Evolutionary conservation across 2,329 filamentous ascomycete genomes (phyloP).

Genomic region (Pleurostoma richardsiae): DNA sequence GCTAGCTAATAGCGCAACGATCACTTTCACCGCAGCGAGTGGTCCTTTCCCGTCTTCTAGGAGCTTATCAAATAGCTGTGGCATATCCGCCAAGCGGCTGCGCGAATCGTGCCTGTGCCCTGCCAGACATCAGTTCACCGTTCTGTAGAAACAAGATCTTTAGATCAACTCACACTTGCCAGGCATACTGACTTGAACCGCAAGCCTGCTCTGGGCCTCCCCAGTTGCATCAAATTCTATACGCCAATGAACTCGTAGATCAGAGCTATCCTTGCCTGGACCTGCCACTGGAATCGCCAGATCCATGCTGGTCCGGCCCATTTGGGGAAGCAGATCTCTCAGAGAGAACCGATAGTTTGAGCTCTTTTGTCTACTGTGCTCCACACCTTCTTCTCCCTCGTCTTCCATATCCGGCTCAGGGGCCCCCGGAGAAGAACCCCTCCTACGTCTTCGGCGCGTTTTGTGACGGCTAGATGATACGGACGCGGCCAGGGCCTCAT

Average conservation of each 20-base stretch:
- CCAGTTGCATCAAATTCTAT: slow-evolving; percentile 70
- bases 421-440: too few species aligned
- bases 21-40: slow-evolving; percentile 49
- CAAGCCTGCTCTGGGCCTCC: slow-evolving; percentile 57
- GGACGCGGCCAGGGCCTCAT: slow-evolving; percentile 22
- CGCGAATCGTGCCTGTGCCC: slow-evolving; percentile 56
- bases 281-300: slow-evolving; percentile 35
- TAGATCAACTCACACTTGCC: slow-evolving; percentile 52
- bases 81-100: slow-evolving; percentile 51
- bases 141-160: slow-evolving; percentile 5
- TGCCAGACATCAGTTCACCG: slow-evolving; percentile 18
- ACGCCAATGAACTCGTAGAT: slow-evolving; percentile 54
- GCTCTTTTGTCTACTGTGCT: slow-evolving; percentile 9
- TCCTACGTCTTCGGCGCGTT: too few species aligned
- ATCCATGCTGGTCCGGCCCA: slow-evolving; percentile 49
- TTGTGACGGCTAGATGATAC: slow-evolving; percentile 14
- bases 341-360: slow-evolving; percentile 14
- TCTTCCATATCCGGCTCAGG: slow-evolving; percentile 5
- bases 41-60: slow-evolving; percentile 50
- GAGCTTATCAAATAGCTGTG: slow-evolving; percentile 55
- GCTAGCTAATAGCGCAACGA: slow-evolving; percentile 56
- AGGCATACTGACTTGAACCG: slow-evolving; percentile 51
- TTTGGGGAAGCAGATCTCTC: slow-evolving; percentile 45
- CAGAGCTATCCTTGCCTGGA: slow-evolving; percentile 27
- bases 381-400: slow-evolving; percentile 10